phyloP scores from a whole-genome alignment of 352 stramenopile genomes.

The Pythium pyrilobum region DNA sequence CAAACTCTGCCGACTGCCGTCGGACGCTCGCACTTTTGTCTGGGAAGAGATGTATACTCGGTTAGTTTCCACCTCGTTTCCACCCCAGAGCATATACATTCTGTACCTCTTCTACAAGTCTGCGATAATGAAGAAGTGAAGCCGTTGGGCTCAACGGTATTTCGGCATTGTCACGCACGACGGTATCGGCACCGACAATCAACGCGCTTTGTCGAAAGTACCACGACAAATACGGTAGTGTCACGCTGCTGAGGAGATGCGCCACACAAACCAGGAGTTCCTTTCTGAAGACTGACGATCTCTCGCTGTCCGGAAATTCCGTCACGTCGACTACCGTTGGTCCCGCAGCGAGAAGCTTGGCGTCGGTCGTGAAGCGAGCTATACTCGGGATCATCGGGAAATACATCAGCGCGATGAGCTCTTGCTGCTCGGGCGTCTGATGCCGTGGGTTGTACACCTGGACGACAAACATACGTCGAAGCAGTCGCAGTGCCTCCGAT shows the following conservation, averaged over 20 bases:
- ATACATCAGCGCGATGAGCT: conserved; percentile 57
- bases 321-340: conserved; percentile 1
- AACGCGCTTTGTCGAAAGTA: conserved; percentile 35
- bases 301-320: background rate
- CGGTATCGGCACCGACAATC: conserved; percentile 2
- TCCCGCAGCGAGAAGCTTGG: conserved; percentile 31
- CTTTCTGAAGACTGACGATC: conserved; percentile 35
- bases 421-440: conserved; percentile 37
- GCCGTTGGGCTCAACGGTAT: conserved; percentile 33
- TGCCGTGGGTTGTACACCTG: conserved; percentile 53
- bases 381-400: conserved; percentile 43
- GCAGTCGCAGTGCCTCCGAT: conserved; percentile 37
- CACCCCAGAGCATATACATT: background rate
- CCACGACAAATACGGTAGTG: conserved; percentile 27
- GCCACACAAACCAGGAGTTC: conserved; percentile 59
- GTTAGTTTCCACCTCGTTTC: no score
- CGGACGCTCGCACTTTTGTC: conserved; percentile 7
- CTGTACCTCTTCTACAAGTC: conserved; percentile 37
- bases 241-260: conserved; percentile 59
- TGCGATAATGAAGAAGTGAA: conserved; percentile 40
- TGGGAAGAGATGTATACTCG: no score
- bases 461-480: conserved; percentile 57
- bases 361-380: conserved; percentile 40
- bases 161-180: background rate
- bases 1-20: conserved; percentile 11